Evolutionary conservation across 2,329 filamentous ascomycete genomes (phyloP), one percentile per base, ranked within the genome.

Genomic region (Ceratocystis lukuohia): DNA sequence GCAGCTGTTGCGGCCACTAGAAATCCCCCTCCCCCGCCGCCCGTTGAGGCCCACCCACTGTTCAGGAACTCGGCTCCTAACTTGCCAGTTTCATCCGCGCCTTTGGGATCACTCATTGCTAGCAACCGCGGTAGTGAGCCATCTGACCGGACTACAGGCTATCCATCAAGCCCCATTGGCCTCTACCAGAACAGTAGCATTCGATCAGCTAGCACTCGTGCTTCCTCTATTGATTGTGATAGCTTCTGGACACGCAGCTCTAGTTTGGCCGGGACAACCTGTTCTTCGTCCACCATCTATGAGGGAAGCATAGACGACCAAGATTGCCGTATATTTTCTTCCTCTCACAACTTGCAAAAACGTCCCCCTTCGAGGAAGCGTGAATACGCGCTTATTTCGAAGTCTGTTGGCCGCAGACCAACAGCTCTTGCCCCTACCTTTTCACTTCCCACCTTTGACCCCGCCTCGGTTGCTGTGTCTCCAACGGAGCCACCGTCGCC

Each of bases 11-110:
- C 64, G 5, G 66, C 64, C 8, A 25, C 61, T 15, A 46, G 61
- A 41, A 66, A 66, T 30, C 57, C 59, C 10, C 64, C 61, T 25
- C 63, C 63, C 5, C 63, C 63, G 5, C 66, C 66, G 17, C 64
- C 64, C 3, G 66, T 68, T 10, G 59, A 65, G 15, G 64, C 65
- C 33, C 66, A 68, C n/a, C 66, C 66, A 4, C 48, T 68, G 25
- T 68, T 68, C 33, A 50, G 66, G 15, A 61, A 68, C 56, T 61
- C 45, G 15, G 45, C 28, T 41, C 30, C 62, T 5, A 53, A 15
- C 28, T 64, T 46, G 45, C n/a, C 62, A n/a, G 37, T 45, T 10
- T 48, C 61, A 15, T n/a, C 20, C 20, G 41, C 15, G 10, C 7
- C 33, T 44, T 65, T 67, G 17, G 48, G 28, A 20, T 37, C 64